Conservation (phyloP, 2,329 filamentous ascomycete species). For the Alternaria sp. region DNA sequence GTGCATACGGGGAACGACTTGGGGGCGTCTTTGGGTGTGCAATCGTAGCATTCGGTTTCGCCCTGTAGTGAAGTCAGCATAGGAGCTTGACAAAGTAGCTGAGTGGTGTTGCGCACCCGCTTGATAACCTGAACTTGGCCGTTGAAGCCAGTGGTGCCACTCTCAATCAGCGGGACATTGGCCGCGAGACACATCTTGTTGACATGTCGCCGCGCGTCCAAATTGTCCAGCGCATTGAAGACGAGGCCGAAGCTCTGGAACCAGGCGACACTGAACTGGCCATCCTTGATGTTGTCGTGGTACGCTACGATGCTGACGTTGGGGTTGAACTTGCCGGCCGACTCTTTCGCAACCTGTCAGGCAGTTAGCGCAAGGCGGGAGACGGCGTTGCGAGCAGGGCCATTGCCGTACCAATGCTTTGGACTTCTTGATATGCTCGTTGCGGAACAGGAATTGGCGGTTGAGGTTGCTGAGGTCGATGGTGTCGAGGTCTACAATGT, state of each 20-base stretch:
- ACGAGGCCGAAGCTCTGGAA: slow-evolving; percentile 84
- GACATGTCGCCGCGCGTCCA: slow-evolving; percentile 92
- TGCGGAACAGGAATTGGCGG: slow-evolving; percentile 93
- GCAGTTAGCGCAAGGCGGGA: slow-evolving; percentile 28
- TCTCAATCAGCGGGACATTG: slow-evolving; percentile 90
- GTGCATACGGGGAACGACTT: slow-evolving; percentile 97
- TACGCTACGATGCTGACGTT: slow-evolving; percentile 85
- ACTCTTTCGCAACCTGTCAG: slow-evolving; percentile 84
- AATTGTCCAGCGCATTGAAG: slow-evolving; percentile 96
- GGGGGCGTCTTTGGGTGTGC: slow-evolving; percentile 84
- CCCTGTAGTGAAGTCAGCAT: slow-evolving; percentile 57
- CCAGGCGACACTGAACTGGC: slow-evolving; percentile 85
- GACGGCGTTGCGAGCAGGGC: not conserved
- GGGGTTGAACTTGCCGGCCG: slow-evolving; percentile 88
- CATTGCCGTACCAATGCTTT: slow-evolving; percentile 76
- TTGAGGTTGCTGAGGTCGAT: slow-evolving; percentile 98
- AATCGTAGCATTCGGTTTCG: slow-evolving; percentile 95
- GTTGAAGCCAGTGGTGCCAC: slow-evolving; percentile 96
- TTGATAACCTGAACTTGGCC: slow-evolving; percentile 97
- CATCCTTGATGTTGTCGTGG: slow-evolving; percentile 94
- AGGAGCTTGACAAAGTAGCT: not conserved
- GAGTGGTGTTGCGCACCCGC: slow-evolving; percentile 60
- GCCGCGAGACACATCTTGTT: slow-evolving; percentile 97
- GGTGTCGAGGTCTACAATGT: slow-evolving; percentile 96
- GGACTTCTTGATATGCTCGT: slow-evolving; percentile 97